Evolutionary conservation across 2,329 filamentous ascomycete genomes (phyloP).

Genomic region (Claviceps sp.): DNA sequence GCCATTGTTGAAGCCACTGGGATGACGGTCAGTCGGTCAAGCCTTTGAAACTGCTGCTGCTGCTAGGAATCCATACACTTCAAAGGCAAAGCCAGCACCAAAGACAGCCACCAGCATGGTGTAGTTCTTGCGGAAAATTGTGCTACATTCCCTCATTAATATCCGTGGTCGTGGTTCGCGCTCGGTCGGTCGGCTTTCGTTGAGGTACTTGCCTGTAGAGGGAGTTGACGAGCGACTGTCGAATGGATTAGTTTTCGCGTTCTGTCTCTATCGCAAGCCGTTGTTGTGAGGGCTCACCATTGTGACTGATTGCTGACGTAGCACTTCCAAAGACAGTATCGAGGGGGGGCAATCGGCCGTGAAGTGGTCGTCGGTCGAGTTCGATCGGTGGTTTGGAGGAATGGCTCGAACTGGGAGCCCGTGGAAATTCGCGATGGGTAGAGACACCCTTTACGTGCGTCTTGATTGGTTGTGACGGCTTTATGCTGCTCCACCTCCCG

Average conservation of each 20-base stretch:
- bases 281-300: constrained; percentile 20
- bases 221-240: constrained; percentile 20
- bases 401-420: constrained; percentile 6
- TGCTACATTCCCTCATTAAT: constrained; percentile 37
- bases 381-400: constrained; percentile 14
- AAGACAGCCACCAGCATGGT: constrained; percentile 84
- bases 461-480: constrained; percentile 17
- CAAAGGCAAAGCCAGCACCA: constrained; percentile 73
- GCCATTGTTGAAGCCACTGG: constrained; percentile 67
- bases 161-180: constrained; percentile 6
- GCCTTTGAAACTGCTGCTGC: constrained; percentile 8
- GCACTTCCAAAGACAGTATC: constrained; percentile 13
- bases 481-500: background rate
- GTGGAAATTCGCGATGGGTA: constrained; percentile 17
- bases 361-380: constrained; percentile 15
- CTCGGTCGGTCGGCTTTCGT: constrained; percentile 7
- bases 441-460: constrained; percentile 17
- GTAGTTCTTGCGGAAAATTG: constrained; percentile 74
- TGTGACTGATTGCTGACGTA: constrained; percentile 18
- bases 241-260: constrained; percentile 20
- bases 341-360: constrained; percentile 13
- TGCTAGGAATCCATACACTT: constrained; percentile 58
- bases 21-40: constrained; percentile 17
- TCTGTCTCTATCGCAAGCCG: background rate
- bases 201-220: constrained; percentile 26